Evolutionary conservation across 208 protist species (phyloP).

Genomic region (Endotrypanum monterogeii): DNA sequence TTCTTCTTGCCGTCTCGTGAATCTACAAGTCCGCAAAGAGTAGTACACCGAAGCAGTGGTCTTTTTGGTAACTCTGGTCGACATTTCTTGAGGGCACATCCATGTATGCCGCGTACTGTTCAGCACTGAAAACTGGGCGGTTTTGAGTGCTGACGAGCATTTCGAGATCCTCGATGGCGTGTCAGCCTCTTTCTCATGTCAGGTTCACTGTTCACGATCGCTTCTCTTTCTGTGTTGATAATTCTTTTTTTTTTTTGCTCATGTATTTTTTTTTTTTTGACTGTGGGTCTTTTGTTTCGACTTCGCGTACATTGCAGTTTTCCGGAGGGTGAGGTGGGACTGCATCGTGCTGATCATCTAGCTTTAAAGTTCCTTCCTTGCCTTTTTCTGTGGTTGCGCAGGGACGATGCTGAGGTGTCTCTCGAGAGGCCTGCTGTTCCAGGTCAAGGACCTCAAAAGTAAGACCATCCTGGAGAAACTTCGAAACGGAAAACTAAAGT

Average conservation of each 20-base stretch:
- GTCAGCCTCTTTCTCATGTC: too few relatives aligned
- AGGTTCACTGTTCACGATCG: not conserved
- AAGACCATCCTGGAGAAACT: constrained; percentile 26
- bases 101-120: too few relatives aligned
- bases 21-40: not conserved
- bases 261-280: not conserved
- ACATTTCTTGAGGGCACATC: too few relatives aligned
- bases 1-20: not conserved
- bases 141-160: not conserved
- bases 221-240: not conserved
- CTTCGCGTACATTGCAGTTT: not conserved
- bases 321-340: too few relatives aligned
- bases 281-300: not conserved
- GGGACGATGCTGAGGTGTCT: constrained; percentile 19
- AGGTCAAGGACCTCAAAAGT: constrained; percentile 36
- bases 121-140: not conserved
- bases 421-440: constrained; percentile 11
- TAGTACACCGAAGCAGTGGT: not conserved
- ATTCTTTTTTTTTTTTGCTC: not conserved
- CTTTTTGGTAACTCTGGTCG: too few relatives aligned
- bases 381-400: not conserved
- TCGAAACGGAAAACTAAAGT: constrained; percentile 26
- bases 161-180: not conserved
- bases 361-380: not conserved
- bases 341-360: not conserved